Conservation (phyloP, 1,284 basidiomycete genomes). For the Cronartium ribicola region DNA sequence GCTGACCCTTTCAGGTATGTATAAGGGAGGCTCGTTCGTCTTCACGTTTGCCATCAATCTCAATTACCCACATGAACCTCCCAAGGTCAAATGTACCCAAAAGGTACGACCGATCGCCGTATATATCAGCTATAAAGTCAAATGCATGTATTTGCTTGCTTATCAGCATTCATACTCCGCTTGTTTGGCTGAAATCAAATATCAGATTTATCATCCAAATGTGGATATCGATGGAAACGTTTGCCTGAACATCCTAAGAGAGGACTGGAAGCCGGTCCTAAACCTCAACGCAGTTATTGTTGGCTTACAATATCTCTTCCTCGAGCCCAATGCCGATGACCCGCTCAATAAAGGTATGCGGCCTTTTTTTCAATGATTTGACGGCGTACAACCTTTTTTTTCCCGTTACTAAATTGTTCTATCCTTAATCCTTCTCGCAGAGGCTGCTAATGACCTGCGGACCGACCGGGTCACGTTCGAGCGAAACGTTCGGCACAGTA, state of each 20-base stretch:
- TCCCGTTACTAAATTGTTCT: slow-evolving; percentile 11
- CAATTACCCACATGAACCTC: slow-evolving; percentile 98
- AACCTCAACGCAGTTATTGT: slow-evolving; percentile 97
- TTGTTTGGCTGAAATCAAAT: slow-evolving; percentile 30
- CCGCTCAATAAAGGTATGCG: slow-evolving; percentile 90
- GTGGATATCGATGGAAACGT: slow-evolving; percentile 96
- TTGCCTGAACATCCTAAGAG: slow-evolving; percentile 88
- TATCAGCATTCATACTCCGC: neutral
- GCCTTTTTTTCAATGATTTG: neutral
- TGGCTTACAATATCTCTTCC: slow-evolving; percentile 93
- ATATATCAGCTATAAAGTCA: slow-evolving; percentile 6
- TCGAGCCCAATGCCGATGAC: slow-evolving; percentile 97
- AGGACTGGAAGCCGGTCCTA: slow-evolving; percentile 99
- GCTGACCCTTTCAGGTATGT: slow-evolving; percentile 69
- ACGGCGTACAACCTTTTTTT: neutral
- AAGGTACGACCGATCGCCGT: slow-evolving; percentile 60
- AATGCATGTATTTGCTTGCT: neutral
- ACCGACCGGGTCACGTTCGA: slow-evolving; percentile 75
- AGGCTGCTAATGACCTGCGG: slow-evolving; percentile 88
- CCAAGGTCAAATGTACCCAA: slow-evolving; percentile 95
- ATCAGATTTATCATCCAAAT: slow-evolving; percentile 96
- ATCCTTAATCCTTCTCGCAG: slow-evolving; percentile 55
- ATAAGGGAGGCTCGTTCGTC: slow-evolving; percentile 85
- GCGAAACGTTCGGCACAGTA: slow-evolving; percentile 72
- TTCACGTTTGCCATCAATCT: slow-evolving; percentile 95